Evolutionary conservation across 2,329 filamentous ascomycete genomes (phyloP).

Genomic region (Ophiostoma himal-ulmi): DNA sequence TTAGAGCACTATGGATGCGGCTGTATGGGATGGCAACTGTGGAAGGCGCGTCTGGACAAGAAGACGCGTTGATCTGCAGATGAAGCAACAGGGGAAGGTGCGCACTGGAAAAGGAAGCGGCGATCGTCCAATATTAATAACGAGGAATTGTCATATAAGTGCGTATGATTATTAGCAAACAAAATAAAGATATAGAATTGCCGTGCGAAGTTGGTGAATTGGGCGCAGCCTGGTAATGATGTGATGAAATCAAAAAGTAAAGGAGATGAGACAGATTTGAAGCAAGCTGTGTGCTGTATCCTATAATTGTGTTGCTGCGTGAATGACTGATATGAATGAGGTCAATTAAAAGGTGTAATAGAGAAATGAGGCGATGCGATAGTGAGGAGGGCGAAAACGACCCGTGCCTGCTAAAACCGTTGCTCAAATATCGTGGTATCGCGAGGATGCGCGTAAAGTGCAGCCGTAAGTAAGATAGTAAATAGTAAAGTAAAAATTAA

Average conservation of each 20-base stretch:
- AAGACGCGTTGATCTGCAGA: background rate
- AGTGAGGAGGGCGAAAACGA: background rate
- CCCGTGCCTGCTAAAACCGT: background rate
- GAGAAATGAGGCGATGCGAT: background rate
- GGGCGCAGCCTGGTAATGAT: background rate
- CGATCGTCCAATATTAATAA: background rate
- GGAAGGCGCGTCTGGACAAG: background rate
- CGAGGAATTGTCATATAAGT: background rate
- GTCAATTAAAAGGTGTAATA: background rate
- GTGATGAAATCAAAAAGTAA: background rate
- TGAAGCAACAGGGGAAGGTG: background rate
- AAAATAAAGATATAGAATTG: background rate
- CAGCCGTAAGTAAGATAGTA: background rate
- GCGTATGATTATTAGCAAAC: background rate
- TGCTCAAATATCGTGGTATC: background rate
- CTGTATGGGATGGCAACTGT: background rate
- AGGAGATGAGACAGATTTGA: background rate
- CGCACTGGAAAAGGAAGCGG: background rate
- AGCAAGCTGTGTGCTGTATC: background rate
- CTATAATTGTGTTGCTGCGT: background rate
- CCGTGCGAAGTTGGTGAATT: background rate
- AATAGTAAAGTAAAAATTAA: background rate
- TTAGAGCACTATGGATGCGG: background rate
- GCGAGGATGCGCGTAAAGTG: background rate
- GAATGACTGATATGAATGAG: background rate